Percentiles rank a stretch among this genome's conserved stretches.
These are phyloP conservation scores for Citrus cavaleriei DNA, from an alignment of 345 rosid genomes.

Conservation along the genomic window DNA sequence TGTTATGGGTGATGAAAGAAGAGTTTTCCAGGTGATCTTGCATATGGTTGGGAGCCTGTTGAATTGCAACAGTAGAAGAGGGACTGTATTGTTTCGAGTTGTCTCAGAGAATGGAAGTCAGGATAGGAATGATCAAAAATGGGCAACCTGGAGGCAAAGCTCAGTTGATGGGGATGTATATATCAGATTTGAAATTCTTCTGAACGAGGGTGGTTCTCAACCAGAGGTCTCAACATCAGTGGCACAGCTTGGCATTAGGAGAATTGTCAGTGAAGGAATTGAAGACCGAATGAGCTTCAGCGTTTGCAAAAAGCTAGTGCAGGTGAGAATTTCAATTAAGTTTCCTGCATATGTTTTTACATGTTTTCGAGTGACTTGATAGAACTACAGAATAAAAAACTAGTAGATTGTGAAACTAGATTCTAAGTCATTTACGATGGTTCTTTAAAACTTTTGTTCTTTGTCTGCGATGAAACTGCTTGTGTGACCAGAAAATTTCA, in stretches of 20 bases:
- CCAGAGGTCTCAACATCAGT: constrained; percentile 40
- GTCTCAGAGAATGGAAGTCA: constrained; percentile 59
- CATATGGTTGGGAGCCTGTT: constrained; percentile 85
- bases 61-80: constrained; percentile 42
- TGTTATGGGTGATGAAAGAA: constrained; percentile 78
- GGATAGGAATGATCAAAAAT: constrained; percentile 60
- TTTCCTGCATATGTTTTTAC: background rate
- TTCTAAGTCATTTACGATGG: background rate
- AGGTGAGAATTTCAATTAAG: constrained; percentile 39
- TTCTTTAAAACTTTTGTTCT: background rate
- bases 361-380: background rate
- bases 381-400: background rate
- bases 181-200: constrained; percentile 64
- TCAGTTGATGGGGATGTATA: constrained; percentile 57
- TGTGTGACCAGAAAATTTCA: background rate
- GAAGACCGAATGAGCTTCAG: constrained; percentile 81
- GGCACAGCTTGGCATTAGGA: constrained; percentile 40
- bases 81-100: constrained; percentile 46
- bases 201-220: constrained; percentile 30
- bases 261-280: constrained; percentile 43
- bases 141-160: constrained; percentile 70
- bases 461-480: background rate
- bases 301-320: constrained; percentile 85
- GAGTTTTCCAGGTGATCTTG: constrained; percentile 83
- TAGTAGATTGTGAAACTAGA: background rate